Conservation (phyloP, 2,329 filamentous ascomycete species). For the Xylariaceae sp. region DNA sequence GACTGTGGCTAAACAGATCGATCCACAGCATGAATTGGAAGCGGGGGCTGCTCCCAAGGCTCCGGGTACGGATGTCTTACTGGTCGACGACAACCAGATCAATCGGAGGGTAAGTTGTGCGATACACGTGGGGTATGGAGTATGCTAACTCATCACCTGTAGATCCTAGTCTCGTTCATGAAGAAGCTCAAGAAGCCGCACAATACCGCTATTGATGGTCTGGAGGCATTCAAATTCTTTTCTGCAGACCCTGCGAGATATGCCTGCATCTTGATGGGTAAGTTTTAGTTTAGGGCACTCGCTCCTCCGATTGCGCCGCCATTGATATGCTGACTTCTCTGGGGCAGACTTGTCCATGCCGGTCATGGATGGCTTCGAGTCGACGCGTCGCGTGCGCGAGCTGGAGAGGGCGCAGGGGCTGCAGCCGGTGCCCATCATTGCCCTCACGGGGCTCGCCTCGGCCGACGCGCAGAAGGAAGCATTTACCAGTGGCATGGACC, state of each 20-base stretch:
- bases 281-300: neutral
- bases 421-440: slow-evolving; percentile 29
- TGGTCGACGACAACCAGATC: slow-evolving; percentile 34
- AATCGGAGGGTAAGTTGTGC: slow-evolving; percentile 14
- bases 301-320: neutral
- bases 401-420: slow-evolving; percentile 31
- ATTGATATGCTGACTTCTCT: neutral
- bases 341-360: slow-evolving; percentile 37
- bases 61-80: slow-evolving; percentile 24
- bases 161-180: slow-evolving; percentile 23
- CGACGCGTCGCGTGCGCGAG: slow-evolving; percentile 32
- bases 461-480: slow-evolving; percentile 35
- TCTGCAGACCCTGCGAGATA: slow-evolving; percentile 9
- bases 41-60: too few species aligned
- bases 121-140: neutral
- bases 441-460: slow-evolving; percentile 36
- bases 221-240: slow-evolving; percentile 29
- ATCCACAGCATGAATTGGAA: too few species aligned
- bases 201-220: slow-evolving; percentile 29
- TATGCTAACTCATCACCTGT: neutral
- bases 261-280: slow-evolving; percentile 11
- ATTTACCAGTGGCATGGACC: slow-evolving; percentile 35
- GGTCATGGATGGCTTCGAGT: slow-evolving; percentile 33
- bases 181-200: slow-evolving; percentile 16
- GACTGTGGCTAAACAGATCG: too few species aligned